phyloP scores from a whole-genome alignment of 2,329 filamentous ascomycete genomes.

The Claviceps sp. region DNA sequence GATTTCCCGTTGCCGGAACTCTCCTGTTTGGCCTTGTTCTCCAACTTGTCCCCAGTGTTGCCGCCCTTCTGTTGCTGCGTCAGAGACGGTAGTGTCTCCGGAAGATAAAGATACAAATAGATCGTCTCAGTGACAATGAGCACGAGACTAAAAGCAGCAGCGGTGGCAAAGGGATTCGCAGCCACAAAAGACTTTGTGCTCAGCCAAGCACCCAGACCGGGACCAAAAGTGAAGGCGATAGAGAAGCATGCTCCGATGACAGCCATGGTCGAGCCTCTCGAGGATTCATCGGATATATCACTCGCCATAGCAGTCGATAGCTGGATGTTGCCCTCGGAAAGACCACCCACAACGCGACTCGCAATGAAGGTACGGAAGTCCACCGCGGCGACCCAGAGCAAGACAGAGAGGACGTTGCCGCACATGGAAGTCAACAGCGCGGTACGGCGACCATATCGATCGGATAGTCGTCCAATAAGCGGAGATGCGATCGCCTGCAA shows the following conservation, averaged over 20 bases:
- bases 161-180: constrained; percentile 86
- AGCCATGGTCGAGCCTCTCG: constrained; percentile 85
- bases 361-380: constrained; percentile 94
- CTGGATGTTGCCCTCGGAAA: constrained; percentile 96
- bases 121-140: constrained; percentile 77
- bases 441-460: constrained; percentile 73
- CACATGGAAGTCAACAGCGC: constrained; percentile 84
- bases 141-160: constrained; percentile 74
- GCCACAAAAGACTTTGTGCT: constrained; percentile 64
- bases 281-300: constrained; percentile 78
- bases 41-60: constrained; percentile 14
- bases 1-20: constrained; percentile 8
- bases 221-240: constrained; percentile 92
- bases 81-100: constrained; percentile 67
- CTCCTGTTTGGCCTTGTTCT: background rate
- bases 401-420: constrained; percentile 84
- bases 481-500: constrained; percentile 88
- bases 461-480: constrained; percentile 77
- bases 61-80: constrained; percentile 20
- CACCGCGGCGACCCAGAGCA: constrained; percentile 84
- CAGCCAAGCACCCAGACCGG: constrained; percentile 77
- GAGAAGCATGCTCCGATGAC: constrained; percentile 94
- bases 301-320: constrained; percentile 92
- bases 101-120: constrained; percentile 73
- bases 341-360: constrained; percentile 79